Evolutionary conservation across 768 basidiomycete species (phyloP), one percentile per base, ranked within the genome.

Genomic region (Mycena pura): DNA sequence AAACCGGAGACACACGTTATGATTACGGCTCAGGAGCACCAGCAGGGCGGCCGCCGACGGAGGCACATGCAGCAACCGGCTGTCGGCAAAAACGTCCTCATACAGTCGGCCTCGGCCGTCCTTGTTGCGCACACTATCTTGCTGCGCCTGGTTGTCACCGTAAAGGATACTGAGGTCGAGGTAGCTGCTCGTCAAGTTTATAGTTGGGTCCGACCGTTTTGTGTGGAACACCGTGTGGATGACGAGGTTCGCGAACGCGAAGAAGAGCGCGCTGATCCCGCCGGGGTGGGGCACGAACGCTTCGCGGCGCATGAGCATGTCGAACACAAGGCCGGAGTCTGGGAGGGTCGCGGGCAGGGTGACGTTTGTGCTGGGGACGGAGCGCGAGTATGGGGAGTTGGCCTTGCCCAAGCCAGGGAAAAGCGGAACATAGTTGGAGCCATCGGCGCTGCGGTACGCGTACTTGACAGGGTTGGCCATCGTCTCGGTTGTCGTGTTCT

Each of bases 151-250:
- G 27, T 77, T 85, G 70, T 69, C 84, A 0, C 92, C 92, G 63
- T 94, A 94, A 8, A 94, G 71, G 7, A 90, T 81, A 67, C 86
- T 87, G 39, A 94, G 70, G 69, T 94, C 92, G 15, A 94, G 78
- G 73, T 94, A 94, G 66, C 87, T 88, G 70, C 86, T 88, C 0
- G 86, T 74, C 40, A 84, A 74, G 68, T 94, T 94, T 56, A 84
- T 80, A 1, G 77, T 78, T 70, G 75, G 78, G 69, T 87, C 79
- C 4, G 19, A 41, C 28, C 68, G 74, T 59, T 82, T 86, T 7
- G 83, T 82, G 63, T 88, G 76, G 77, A 94, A 94, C 63, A 89
- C 80, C 52, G 77, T 80, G 73, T 93, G 91, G 65, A 90, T 91
- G 59, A 93, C 78, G 57, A 92, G 74, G 67, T 91, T 82, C 13